phyloP scores from a whole-genome alignment of 352 stramenopile genomes.

The Globisporangium mamillatum region DNA sequence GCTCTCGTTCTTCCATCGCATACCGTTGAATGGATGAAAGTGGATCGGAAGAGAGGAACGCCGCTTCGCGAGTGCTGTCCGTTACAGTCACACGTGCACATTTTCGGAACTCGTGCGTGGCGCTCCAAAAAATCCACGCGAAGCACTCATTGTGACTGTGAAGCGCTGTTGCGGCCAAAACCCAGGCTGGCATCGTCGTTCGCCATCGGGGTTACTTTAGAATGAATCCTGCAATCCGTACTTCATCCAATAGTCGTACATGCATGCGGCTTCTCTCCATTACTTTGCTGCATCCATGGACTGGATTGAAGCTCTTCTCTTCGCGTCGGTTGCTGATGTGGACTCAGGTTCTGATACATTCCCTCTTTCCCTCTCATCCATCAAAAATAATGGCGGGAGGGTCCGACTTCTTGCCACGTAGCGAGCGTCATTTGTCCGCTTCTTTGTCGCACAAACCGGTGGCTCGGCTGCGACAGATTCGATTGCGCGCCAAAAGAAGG shows the following conservation, averaged over 20 bases:
- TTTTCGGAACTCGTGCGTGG: not conserved
- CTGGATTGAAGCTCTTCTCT: not conserved
- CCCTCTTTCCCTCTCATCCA: conserved; percentile 5
- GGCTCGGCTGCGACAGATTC: conserved; percentile 1
- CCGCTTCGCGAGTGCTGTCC: not conserved
- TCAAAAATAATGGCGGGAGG: not conserved
- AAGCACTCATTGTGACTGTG: not conserved
- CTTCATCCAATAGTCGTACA: not conserved
- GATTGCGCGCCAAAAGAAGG: not conserved
- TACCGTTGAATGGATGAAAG: not conserved
- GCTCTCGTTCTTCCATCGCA: not conserved
- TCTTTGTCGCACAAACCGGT: conserved; percentile 6
- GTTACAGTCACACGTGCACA: not conserved
- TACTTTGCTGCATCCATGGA: not conserved
- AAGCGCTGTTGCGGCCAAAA: not conserved
- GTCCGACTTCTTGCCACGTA: conserved; percentile 1
- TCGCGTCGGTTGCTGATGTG: not conserved
- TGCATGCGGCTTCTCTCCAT: not conserved
- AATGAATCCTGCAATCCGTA: not conserved
- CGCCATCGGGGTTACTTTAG: not conserved
- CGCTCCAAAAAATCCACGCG: not conserved
- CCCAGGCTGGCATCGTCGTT: not conserved
- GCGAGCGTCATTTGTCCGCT: conserved; percentile 6
- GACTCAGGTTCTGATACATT: conserved; percentile 1
- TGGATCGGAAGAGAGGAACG: not conserved